Evolutionary conservation across 176 grass and related monocot species (phyloP).

Genomic region (Canna indica): DNA sequence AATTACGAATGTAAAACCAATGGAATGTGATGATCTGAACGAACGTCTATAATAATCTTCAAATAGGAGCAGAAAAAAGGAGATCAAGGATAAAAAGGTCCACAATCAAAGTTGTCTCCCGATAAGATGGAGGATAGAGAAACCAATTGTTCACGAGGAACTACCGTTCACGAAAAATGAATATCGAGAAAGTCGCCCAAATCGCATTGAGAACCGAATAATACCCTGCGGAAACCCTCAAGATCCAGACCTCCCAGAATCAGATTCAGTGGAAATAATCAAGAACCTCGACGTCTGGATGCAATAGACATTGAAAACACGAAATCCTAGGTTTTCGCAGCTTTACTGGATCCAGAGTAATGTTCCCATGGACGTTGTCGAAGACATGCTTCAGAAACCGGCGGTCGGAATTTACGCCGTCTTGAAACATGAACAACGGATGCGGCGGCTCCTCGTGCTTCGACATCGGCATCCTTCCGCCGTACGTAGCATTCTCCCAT

Average conservation of each 20-base stretch:
- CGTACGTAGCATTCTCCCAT: constrained; percentile 87
- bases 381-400: constrained; percentile 72
- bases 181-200: no score
- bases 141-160: no score
- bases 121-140: no score
- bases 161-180: no score
- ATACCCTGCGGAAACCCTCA: no score
- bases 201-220: no score
- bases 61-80: no score
- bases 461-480: constrained; percentile 3
- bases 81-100: no score
- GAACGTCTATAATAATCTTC: no score
- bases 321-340: neutral
- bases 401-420: constrained; percentile 32
- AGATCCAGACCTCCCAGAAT: neutral
- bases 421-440: neutral
- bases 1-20: no score
- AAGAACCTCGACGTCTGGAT: neutral
- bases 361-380: constrained; percentile 87
- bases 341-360: constrained; percentile 73
- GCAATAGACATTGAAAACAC: neutral
- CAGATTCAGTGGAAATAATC: neutral
- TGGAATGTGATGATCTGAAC: no score
- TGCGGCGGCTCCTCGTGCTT: neutral
- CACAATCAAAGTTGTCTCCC: no score